Percentiles rank a stretch among this genome's conserved stretches.
These are phyloP conservation scores for Zymoseptoria tritici DNA, from an alignment of 2,329 filamentous ascomycete genomes.

Conservation along the genomic window DNA sequence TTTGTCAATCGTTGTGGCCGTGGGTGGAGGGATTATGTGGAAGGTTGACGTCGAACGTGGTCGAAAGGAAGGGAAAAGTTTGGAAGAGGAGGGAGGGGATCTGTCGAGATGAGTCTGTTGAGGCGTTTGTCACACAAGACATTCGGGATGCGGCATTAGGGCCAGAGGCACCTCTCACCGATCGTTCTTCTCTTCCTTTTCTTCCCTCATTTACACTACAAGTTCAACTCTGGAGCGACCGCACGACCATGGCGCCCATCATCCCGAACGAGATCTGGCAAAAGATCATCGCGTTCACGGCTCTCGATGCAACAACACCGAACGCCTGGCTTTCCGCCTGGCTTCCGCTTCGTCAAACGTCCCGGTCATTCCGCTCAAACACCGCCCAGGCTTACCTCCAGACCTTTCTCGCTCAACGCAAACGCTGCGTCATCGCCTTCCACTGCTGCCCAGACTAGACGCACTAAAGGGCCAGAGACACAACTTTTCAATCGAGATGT, in stretches of 20 bases:
- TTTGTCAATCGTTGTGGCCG: conserved; percentile 70
- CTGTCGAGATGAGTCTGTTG: background rate
- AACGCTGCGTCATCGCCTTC: background rate
- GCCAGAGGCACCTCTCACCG: too few species aligned
- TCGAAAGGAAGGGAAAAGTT: conserved; percentile 34
- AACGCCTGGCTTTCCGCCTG: background rate
- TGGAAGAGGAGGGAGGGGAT: conserved; percentile 32
- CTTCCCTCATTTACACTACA: too few species aligned
- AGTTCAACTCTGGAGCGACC: too few species aligned
- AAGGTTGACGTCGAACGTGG: conserved; percentile 70
- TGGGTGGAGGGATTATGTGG: conserved; percentile 78
- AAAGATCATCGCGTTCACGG: conserved; percentile 1
- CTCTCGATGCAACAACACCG: background rate
- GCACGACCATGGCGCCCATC: too few species aligned
- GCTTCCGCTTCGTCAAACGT: background rate
- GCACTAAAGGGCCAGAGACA: too few species aligned
- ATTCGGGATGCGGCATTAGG: too few species aligned
- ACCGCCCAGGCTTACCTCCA: background rate
- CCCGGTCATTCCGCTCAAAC: background rate
- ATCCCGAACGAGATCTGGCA: conserved; percentile 4
- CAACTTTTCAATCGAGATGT: too few species aligned
- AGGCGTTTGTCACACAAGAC: too few species aligned
- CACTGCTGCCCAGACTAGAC: background rate
- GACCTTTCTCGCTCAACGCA: background rate
- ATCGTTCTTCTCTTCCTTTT: too few species aligned